A percentile compares a stretch with the other conserved stretches of the same genome.
These are phyloP conservation scores for Gossypium gossypioides DNA, from an alignment of 441 rosid genomes.

Conservation along the genomic window DNA sequence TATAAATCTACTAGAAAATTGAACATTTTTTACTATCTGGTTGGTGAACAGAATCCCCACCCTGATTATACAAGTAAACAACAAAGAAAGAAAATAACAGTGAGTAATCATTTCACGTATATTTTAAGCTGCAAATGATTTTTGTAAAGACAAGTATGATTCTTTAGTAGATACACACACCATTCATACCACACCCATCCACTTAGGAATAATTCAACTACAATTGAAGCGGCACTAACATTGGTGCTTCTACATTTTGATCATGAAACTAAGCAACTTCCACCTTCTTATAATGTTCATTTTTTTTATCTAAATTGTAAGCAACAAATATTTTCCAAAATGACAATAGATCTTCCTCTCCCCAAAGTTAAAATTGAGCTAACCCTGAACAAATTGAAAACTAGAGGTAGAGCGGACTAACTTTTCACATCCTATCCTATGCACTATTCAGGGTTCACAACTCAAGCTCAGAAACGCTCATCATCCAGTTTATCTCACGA, in stretches of 20 bases:
- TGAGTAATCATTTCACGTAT: background rate
- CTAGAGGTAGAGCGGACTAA: background rate
- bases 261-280: background rate
- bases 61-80: background rate
- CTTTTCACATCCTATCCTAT: constrained; percentile 1
- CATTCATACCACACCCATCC: background rate
- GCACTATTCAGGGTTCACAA: background rate
- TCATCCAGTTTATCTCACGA: background rate
- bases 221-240: background rate
- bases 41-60: background rate
- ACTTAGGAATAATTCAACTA: background rate
- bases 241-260: background rate
- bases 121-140: background rate
- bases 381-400: background rate
- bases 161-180: background rate
- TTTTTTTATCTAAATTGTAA: background rate
- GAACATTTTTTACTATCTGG: background rate
- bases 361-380: background rate
- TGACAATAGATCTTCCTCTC: background rate
- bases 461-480: background rate
- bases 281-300: background rate
- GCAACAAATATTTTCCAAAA: background rate
- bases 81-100: background rate
- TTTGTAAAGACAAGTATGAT: background rate
- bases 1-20: background rate